phyloP scores from a whole-genome alignment of 176 grass and related monocot genomes.

The Rhynchospora breviuscula region DNA sequence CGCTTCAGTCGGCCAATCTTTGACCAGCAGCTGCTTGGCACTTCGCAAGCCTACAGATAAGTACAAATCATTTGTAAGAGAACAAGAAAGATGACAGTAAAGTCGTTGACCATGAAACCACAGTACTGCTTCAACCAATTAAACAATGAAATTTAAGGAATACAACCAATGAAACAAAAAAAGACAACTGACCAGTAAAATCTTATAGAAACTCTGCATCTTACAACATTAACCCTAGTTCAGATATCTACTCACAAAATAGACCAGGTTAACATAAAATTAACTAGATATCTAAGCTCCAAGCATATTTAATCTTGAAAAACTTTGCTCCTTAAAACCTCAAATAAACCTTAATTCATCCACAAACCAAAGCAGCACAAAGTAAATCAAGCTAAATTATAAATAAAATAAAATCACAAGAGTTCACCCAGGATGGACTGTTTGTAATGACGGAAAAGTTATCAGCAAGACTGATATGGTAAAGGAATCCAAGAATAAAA shows the following conservation, averaged over 20 bases:
- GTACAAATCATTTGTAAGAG: not conserved
- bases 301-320: not conserved
- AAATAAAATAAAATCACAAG: slow-evolving; percentile 1
- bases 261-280: not conserved
- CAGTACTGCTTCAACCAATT: not conserved
- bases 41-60: slow-evolving; percentile 69
- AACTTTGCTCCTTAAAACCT: not conserved
- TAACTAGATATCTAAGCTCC: not conserved
- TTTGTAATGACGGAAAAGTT: not conserved
- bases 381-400: not conserved
- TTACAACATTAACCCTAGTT: not conserved
- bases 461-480: slow-evolving; percentile 11
- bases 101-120: not conserved
- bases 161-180: not conserved
- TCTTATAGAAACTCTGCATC: not conserved
- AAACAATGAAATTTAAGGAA: not conserved
- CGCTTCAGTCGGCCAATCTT: slow-evolving; percentile 93
- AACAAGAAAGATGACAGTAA: slow-evolving; percentile 3
- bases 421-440: not conserved
- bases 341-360: slow-evolving; percentile 4
- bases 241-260: not conserved
- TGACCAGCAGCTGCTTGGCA: slow-evolving; percentile 86
- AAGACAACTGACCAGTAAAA: not conserved
- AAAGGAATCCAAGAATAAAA: slow-evolving; percentile 24
- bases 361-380: not conserved